These are phyloP conservation scores for Malus hybrid DNA, from an alignment of 331 rosid genomes.

Conservation along the genomic window DNA sequence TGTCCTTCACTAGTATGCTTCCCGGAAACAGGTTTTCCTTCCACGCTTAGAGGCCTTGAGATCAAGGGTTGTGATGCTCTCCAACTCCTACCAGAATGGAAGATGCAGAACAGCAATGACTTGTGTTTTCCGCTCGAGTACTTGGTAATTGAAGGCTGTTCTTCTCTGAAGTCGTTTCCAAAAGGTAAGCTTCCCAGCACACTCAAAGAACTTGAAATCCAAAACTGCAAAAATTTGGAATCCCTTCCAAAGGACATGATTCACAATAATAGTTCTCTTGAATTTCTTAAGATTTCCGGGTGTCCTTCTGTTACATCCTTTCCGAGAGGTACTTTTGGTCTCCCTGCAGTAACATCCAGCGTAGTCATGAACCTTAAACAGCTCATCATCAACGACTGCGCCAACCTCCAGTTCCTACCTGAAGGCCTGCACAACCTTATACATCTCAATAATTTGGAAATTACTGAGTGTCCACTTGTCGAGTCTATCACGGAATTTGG, in stretches of 20 bases:
- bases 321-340: not conserved
- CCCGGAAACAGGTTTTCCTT: slow-evolving; percentile 19
- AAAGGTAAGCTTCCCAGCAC: slow-evolving; percentile 16
- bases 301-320: slow-evolving; percentile 6
- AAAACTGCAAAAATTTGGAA: slow-evolving; percentile 12
- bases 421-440: slow-evolving; percentile 16
- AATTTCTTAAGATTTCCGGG: slow-evolving; percentile 7
- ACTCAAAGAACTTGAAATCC: slow-evolving; percentile 24
- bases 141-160: slow-evolving; percentile 27
- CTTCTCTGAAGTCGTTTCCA: slow-evolving; percentile 23
- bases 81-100: slow-evolving; percentile 20
- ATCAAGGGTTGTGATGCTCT: slow-evolving; percentile 23
- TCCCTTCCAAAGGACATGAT: slow-evolving; percentile 7
- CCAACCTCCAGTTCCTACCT: slow-evolving; percentile 13
- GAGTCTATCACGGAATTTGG: slow-evolving; percentile 12
- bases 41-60: slow-evolving; percentile 17
- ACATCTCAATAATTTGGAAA: slow-evolving; percentile 16
- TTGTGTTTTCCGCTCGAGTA: slow-evolving; percentile 10
- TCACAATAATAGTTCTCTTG: slow-evolving; percentile 8
- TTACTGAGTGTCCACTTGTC: slow-evolving; percentile 23
- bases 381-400: slow-evolving; percentile 18
- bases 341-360: not conserved
- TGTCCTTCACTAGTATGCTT: slow-evolving; percentile 23
- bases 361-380: slow-evolving; percentile 15
- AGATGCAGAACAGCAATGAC: not conserved